These are phyloP conservation scores for Auriscalpium vulgare DNA, from an alignment of 768 basidiomycete genomes.

Conservation along the genomic window DNA sequence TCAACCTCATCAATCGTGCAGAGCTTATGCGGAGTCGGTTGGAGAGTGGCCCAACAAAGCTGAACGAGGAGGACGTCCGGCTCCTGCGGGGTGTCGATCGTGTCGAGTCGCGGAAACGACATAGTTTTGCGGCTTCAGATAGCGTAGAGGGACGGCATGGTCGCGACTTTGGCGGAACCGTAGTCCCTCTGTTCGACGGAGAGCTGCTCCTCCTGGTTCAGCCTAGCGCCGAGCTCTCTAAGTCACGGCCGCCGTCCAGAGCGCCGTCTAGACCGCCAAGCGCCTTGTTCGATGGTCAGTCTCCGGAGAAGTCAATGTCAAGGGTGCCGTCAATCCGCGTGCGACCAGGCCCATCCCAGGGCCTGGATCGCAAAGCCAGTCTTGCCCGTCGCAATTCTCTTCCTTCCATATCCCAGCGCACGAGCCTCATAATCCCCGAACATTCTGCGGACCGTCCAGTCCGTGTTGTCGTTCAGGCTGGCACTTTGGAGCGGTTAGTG, in stretches of 20 bases:
- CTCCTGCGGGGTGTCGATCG: slow-evolving; percentile 45
- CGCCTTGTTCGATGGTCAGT: slow-evolving; percentile 17
- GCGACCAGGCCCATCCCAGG: slow-evolving; percentile 59
- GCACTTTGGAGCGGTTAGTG: slow-evolving; percentile 67
- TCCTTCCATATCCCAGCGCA: slow-evolving; percentile 62
- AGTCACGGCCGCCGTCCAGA: slow-evolving; percentile 61
- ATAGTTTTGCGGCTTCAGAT: slow-evolving; percentile 23
- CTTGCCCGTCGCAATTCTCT: slow-evolving; percentile 68
- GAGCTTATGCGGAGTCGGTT: slow-evolving; percentile 59
- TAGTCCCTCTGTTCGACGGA: slow-evolving; percentile 68
- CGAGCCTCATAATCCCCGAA: slow-evolving; percentile 52
- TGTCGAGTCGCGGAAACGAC: slow-evolving; percentile 26
- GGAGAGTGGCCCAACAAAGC: slow-evolving; percentile 46
- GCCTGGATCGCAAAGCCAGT: slow-evolving; percentile 71
- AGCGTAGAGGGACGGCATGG: slow-evolving; percentile 8
- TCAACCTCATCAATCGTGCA: slow-evolving; percentile 61
- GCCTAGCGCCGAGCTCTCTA: slow-evolving; percentile 33
- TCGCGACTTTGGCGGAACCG: slow-evolving; percentile 49
- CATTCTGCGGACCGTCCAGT: slow-evolving; percentile 62
- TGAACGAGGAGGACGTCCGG: slow-evolving; percentile 50
- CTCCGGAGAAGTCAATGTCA: slow-evolving; percentile 33
- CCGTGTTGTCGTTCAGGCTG: slow-evolving; percentile 71
- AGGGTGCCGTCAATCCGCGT: slow-evolving; percentile 74
- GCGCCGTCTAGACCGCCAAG: slow-evolving; percentile 43
- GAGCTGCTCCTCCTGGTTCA: slow-evolving; percentile 69